phyloP scores from a whole-genome alignment of 768 basidiomycete species.

The Boletus rubropictus region DNA sequence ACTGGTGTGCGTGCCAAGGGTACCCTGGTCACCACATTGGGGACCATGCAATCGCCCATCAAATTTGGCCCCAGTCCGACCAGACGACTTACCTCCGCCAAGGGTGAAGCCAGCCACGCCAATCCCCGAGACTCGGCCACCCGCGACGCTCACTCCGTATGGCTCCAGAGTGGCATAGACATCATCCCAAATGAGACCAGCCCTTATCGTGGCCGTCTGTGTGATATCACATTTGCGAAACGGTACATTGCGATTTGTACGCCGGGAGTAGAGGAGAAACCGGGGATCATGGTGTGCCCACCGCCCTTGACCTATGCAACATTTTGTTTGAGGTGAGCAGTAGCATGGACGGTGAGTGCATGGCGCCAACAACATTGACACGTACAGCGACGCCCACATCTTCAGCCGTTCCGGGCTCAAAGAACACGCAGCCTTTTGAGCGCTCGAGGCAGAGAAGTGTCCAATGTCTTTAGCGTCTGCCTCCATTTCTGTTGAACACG shows the following conservation, averaged over 20 bases:
- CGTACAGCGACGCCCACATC: constrained; percentile 48
- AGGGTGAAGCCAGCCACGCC: constrained; percentile 56
- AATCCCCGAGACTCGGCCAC: constrained; percentile 52
- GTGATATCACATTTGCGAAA: constrained; percentile 41
- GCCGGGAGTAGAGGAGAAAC: constrained; percentile 56
- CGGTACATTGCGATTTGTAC: constrained; percentile 53
- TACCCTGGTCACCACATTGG: constrained; percentile 39
- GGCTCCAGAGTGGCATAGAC: constrained; percentile 52
- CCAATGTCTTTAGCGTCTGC: constrained; percentile 38
- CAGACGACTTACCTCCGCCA: constrained; percentile 43
- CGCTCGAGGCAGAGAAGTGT: constrained; percentile 48
- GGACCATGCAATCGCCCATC: constrained; percentile 6
- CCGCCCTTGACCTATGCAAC: constrained; percentile 52
- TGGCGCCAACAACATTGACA: not conserved
- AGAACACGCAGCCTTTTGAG: constrained; percentile 43
- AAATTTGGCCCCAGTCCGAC: not conserved
- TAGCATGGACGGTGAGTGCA: not conserved
- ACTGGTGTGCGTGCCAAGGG: constrained; percentile 59
- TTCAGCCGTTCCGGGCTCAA: constrained; percentile 52
- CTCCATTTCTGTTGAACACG: constrained; percentile 13
- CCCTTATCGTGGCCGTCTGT: constrained; percentile 37
- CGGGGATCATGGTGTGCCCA: constrained; percentile 50
- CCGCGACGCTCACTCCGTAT: constrained; percentile 48
- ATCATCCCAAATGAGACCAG: constrained; percentile 59
- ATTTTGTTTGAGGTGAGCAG: constrained; percentile 1